A percentile compares a stretch with the other conserved stretches of the same genome.
These are phyloP conservation scores for Cyclotella baltica DNA, from an alignment of 108 stramenopile species.

Conservation along the genomic window DNA sequence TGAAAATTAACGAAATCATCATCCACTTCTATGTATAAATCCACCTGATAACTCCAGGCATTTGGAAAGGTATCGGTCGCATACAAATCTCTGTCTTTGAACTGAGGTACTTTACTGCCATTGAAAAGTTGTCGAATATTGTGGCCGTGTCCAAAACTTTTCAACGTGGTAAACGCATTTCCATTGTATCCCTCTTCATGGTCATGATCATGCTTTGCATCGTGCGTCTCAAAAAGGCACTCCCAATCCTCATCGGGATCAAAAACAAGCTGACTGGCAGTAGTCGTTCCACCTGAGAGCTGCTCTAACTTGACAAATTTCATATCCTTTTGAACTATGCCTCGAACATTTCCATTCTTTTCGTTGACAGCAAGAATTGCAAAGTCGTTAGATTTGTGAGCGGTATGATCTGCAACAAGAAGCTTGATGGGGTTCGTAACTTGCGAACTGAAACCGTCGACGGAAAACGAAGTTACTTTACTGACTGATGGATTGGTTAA, in stretches of 20 bases:
- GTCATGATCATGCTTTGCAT: neutral
- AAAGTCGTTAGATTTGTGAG: neutral
- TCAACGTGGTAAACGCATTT: too few relatives aligned
- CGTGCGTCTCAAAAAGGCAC: neutral
- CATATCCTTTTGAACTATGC: neutral
- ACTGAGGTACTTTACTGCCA: neutral
- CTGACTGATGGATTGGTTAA: neutral
- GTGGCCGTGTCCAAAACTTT: neutral
- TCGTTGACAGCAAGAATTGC: neutral
- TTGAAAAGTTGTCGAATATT: neutral
- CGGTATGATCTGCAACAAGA: neutral
- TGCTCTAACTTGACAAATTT: neutral
- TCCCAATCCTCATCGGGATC: neutral
- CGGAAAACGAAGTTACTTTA: neutral
- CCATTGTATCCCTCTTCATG: neutral
- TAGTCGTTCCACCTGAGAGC: neutral
- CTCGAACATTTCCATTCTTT: neutral
- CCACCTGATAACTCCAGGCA: neutral
- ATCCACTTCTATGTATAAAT: slow-evolving; percentile 9
- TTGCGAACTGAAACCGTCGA: neutral
- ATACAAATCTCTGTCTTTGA: neutral
- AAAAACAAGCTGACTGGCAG: neutral
- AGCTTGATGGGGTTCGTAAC: neutral
- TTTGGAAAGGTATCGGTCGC: slow-evolving; percentile 1
- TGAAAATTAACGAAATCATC: neutral